These are phyloP conservation scores for Cladophialophora psammophila DNA, from an alignment of 2,329 filamentous ascomycete genomes.

Conservation along the genomic window DNA sequence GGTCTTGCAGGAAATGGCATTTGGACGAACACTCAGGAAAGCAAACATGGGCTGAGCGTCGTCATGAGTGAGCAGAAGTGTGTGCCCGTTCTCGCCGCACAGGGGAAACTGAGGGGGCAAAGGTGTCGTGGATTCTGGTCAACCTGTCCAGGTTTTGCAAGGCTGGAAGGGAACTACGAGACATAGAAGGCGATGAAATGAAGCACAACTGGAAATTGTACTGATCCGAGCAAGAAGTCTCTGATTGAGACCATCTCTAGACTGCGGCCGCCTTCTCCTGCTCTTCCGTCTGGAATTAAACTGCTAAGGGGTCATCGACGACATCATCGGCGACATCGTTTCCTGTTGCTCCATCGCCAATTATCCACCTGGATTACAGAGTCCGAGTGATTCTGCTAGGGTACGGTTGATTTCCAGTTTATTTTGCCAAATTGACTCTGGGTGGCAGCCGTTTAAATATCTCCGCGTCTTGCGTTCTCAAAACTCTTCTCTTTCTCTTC, in stretches of 20 bases:
- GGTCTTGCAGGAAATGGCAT: background rate
- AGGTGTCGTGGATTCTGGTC: background rate
- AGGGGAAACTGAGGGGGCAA: background rate
- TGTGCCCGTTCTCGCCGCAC: background rate
- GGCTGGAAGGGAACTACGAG: background rate
- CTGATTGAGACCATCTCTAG: background rate
- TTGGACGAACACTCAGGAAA: background rate
- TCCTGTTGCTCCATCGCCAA: slow-evolving; percentile 3
- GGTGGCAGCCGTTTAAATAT: slow-evolving; percentile 15
- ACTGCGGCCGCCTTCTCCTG: background rate
- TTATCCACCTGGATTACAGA: background rate
- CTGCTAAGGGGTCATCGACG: background rate
- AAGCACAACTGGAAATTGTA: background rate
- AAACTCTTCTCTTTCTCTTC: slow-evolving; percentile 11
- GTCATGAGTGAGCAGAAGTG: background rate
- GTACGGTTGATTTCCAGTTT: background rate
- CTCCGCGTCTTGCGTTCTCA: slow-evolving; percentile 5
- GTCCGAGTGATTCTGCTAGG: background rate
- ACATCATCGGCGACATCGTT: background rate
- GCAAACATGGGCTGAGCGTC: background rate
- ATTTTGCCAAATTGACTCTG: background rate
- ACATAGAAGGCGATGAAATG: background rate
- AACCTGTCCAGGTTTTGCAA: background rate
- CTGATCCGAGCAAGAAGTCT: background rate
- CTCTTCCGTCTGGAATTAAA: background rate